Conservation (phyloP, 176 grass and related monocot species). For the Cymbopogon citratus region DNA sequence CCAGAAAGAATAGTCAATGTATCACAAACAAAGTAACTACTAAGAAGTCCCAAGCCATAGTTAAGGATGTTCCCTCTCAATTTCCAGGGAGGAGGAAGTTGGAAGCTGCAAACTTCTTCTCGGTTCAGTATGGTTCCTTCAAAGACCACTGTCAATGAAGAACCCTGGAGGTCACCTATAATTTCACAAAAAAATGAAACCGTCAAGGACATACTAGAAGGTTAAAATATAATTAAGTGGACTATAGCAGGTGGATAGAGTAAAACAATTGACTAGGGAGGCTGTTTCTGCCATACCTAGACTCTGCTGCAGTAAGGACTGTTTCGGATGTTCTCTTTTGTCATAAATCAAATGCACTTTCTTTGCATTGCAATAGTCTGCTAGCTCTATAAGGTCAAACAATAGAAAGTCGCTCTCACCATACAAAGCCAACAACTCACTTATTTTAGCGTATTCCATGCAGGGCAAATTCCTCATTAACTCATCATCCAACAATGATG, state of each 20-base stretch:
- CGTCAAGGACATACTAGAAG: neutral
- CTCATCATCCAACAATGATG: constrained; percentile 84
- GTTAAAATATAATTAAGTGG: neutral
- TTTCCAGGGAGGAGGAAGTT: constrained; percentile 90
- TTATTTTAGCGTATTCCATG: constrained; percentile 85
- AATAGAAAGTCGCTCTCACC: constrained; percentile 77
- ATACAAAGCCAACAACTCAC: constrained; percentile 85
- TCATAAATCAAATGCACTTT: constrained; percentile 96
- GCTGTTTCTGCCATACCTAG: constrained; percentile 52
- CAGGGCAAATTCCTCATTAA: constrained; percentile 84
- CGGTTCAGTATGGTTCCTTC: constrained; percentile 75
- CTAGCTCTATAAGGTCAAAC: constrained; percentile 93
- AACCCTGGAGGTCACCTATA: constrained; percentile 77
- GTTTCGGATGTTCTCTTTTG: constrained; percentile 85
- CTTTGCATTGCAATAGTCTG: constrained; percentile 85
- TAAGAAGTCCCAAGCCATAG: constrained; percentile 90
- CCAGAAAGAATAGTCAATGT: constrained; percentile 83
- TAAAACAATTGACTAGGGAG: constrained; percentile 15
- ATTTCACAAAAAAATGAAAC: neutral
- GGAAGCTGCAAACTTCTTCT: constrained; percentile 86
- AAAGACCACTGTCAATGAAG: constrained; percentile 90
- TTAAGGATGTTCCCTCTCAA: constrained; percentile 73
- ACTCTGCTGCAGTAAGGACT: constrained; percentile 89
- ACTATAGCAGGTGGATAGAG: constrained; percentile 2
- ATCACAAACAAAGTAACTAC: constrained; percentile 88